Evolutionary conservation across 768 basidiomycete species (phyloP).

Genomic region (Boletus edulis): DNA sequence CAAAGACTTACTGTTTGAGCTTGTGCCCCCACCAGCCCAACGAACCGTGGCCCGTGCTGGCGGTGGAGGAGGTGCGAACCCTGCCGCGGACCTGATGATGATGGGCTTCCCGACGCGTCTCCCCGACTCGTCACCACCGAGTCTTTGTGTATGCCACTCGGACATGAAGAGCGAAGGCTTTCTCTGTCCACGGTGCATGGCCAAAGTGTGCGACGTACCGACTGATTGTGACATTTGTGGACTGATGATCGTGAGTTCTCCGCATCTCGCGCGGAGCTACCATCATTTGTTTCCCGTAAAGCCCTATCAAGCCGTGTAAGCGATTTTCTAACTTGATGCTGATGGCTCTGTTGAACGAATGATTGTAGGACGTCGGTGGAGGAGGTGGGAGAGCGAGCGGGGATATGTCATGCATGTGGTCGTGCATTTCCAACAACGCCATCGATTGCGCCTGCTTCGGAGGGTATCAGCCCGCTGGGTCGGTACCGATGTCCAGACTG

Average conservation of each 20-base stretch:
- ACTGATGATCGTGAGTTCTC: constrained; percentile 96
- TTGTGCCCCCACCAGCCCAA: constrained; percentile 92
- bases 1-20: constrained; percentile 93
- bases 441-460: constrained; percentile 35
- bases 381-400: constrained; percentile 34
- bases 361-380: constrained; percentile 39
- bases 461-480: constrained; percentile 81
- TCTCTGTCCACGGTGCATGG: constrained; percentile 89
- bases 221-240: constrained; percentile 98
- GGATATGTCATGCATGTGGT: constrained; percentile 77
- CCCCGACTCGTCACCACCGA: constrained; percentile 77
- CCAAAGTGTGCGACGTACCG: constrained; percentile 95
- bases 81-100: constrained; percentile 91
- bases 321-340: constrained; percentile 14
- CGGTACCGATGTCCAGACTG: constrained; percentile 91
- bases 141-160: constrained; percentile 92
- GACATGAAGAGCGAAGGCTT: constrained; percentile 92
- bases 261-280: constrained; percentile 94
- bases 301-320: constrained; percentile 78
- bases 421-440: constrained; percentile 56
- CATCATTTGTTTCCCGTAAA: constrained; percentile 96
- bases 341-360: background rate
- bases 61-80: constrained; percentile 47
- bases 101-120: constrained; percentile 98
- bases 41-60: constrained; percentile 48